Evolutionary conservation across 495 filamentous ascomycete genomes (phyloP).

Genomic region (Aspergillus sclerotioniger): DNA sequence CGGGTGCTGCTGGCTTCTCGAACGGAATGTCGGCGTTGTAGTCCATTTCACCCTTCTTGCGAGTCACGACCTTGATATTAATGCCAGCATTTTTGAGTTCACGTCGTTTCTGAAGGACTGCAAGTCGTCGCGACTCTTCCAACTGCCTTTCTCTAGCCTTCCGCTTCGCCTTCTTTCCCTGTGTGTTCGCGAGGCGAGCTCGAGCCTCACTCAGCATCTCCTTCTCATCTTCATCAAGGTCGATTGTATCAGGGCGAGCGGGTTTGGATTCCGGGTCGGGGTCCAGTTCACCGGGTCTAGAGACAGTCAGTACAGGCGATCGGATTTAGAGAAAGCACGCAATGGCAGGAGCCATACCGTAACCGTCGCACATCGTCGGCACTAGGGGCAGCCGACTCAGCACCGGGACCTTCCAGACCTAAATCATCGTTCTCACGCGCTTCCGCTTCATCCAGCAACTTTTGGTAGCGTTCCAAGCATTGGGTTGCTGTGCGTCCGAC

Average conservation of each 20-base stretch:
- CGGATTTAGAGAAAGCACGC: background rate
- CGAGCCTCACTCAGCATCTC: constrained; percentile 98
- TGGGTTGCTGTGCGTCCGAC: constrained; percentile 95
- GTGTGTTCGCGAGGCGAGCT: constrained; percentile 92
- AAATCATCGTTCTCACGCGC: constrained; percentile 80
- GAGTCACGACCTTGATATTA: constrained; percentile 93
- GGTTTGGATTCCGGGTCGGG: constrained; percentile 96
- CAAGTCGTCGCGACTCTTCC: constrained; percentile 87
- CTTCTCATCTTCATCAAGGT: constrained; percentile 98
- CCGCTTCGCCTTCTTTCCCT: constrained; percentile 98
- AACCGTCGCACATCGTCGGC: constrained; percentile 91
- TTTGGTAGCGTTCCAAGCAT: constrained; percentile 95
- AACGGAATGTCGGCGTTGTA: constrained; percentile 99
- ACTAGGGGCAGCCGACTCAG: constrained; percentile 80
- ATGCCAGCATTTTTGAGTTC: constrained; percentile 97
- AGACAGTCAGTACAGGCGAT: constrained; percentile 21
- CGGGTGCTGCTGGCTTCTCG: constrained; percentile 83
- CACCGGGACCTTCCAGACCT: constrained; percentile 85
- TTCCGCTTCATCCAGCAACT: constrained; percentile 92
- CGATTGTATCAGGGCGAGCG: constrained; percentile 94
- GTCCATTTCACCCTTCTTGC: constrained; percentile 96
- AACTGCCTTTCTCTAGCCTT: constrained; percentile 95
- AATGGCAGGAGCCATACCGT: constrained; percentile 40
- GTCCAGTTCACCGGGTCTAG: constrained; percentile 84
- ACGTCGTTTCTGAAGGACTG: constrained; percentile 88